phyloP scores from a whole-genome alignment of 2,329 filamentous ascomycete genomes.

The Penicillium sp. region DNA sequence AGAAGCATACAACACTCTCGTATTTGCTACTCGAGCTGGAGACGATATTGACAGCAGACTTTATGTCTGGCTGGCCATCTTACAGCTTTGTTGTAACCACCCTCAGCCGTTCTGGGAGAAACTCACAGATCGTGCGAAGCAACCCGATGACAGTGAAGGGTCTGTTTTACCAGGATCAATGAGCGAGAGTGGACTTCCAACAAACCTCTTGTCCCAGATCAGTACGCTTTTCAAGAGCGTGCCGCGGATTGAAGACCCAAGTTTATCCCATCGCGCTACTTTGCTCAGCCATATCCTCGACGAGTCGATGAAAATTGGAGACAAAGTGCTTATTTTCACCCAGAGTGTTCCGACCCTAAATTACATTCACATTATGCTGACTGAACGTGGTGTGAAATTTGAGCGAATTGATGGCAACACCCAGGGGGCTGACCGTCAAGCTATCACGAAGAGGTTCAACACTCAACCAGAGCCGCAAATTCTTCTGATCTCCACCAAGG shows the following conservation, averaged over 20 bases:
- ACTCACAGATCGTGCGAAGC: slow-evolving; percentile 46
- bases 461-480: slow-evolving; percentile 55
- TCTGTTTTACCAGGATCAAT: slow-evolving; percentile 34
- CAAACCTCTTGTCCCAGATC: slow-evolving; percentile 39
- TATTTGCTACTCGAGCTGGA: slow-evolving; percentile 44
- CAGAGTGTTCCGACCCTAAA: slow-evolving; percentile 72
- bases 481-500: slow-evolving; percentile 80
- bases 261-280: slow-evolving; percentile 69
- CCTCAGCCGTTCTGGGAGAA: slow-evolving; percentile 58
- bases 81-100: slow-evolving; percentile 63
- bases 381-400: slow-evolving; percentile 49
- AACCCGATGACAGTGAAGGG: slow-evolving; percentile 20
- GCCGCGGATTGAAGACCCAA: slow-evolving; percentile 45
- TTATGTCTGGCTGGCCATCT: slow-evolving; percentile 59
- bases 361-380: slow-evolving; percentile 66
- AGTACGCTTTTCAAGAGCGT: slow-evolving; percentile 34
- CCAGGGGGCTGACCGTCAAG: slow-evolving; percentile 61
- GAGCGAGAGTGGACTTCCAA: slow-evolving; percentile 43
- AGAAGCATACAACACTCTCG: slow-evolving; percentile 63
- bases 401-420: slow-evolving; percentile 72
- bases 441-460: slow-evolving; percentile 72
- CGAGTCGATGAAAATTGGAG: slow-evolving; percentile 62
- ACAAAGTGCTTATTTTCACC: slow-evolving; percentile 82
- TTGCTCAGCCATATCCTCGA: slow-evolving; percentile 72
- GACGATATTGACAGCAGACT: slow-evolving; percentile 48